These are phyloP conservation scores for Chlorophyllum brunneum DNA, from an alignment of 768 basidiomycete species.

Conservation along the genomic window DNA sequence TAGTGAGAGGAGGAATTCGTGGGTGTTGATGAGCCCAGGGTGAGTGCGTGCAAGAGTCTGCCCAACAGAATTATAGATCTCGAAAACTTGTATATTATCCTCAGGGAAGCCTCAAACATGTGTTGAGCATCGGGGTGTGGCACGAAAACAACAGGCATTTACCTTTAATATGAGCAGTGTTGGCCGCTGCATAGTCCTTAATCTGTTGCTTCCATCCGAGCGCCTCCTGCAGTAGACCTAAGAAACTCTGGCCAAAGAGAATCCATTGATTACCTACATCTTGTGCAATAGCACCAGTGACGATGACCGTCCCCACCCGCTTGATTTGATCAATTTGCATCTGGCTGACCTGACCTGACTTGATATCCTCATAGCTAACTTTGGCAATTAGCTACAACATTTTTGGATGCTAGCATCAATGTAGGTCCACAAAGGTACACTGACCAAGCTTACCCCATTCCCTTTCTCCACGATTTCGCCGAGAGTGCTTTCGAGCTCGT, in stretches of 20 bases:
- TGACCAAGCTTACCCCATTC: slow-evolving; percentile 37
- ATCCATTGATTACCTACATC: slow-evolving; percentile 18
- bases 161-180: slow-evolving; percentile 60
- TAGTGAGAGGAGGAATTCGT: slow-evolving; percentile 51
- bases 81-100: slow-evolving; percentile 67
- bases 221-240: slow-evolving; percentile 46
- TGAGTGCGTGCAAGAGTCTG: slow-evolving; percentile 72
- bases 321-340: slow-evolving; percentile 50
- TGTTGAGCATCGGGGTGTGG: slow-evolving; percentile 30
- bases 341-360: slow-evolving; percentile 30
- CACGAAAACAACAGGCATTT: slow-evolving; percentile 39
- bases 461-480: slow-evolving; percentile 44
- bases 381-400: slow-evolving; percentile 56
- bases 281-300: slow-evolving; percentile 55
- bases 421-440: background rate
- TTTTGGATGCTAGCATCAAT: background rate
- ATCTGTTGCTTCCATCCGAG: slow-evolving; percentile 54
- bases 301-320: slow-evolving; percentile 55
- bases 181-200: slow-evolving; percentile 50
- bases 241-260: slow-evolving; percentile 34
- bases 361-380: slow-evolving; percentile 54
- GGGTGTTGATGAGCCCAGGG: slow-evolving; percentile 51
- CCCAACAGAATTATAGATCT: slow-evolving; percentile 63
- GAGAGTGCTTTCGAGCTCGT: slow-evolving; percentile 44
- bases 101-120: slow-evolving; percentile 54